A percentile compares a stretch with the other conserved stretches of the same genome.
phyloP scores from a whole-genome alignment of 805 yeast species.

The Hanseniaspora lachancei region DNA sequence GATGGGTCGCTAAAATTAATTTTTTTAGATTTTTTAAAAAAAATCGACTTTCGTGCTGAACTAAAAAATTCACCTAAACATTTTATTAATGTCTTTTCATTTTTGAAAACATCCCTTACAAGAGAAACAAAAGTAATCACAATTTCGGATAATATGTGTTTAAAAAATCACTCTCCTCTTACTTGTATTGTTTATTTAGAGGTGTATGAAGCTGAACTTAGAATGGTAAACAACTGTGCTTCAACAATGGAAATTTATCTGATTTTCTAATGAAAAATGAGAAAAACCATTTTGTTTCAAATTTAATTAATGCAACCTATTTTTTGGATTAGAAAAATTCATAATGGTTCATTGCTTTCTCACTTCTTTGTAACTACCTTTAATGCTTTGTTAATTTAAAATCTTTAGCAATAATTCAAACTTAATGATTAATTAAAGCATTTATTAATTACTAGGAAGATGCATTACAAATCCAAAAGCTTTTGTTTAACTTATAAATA shows the following conservation, averaged over 20 bases:
- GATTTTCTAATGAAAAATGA: not conserved
- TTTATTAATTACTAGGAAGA: too few species aligned
- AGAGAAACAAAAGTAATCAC: not conserved
- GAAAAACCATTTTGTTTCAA: not conserved
- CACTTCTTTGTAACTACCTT: too few species aligned
- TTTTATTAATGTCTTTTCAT: not conserved
- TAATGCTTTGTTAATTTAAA: too few species aligned
- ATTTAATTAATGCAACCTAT: too few species aligned
- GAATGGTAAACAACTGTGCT: not conserved
- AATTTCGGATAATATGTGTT: too few species aligned
- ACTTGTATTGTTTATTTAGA: not conserved
- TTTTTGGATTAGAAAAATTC: too few species aligned
- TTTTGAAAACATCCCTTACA: not conserved
- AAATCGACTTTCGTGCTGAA: slow-evolving; percentile 6
- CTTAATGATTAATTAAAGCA: too few species aligned
- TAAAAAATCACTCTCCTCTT: not conserved
- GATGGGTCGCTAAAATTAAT: not conserved
- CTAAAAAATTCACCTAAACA: not conserved
- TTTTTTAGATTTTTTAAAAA: too few species aligned
- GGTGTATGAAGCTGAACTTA: not conserved
- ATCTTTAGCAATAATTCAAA: too few species aligned
- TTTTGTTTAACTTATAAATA: too few species aligned
- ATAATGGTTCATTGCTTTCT: too few species aligned
- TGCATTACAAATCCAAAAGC: too few species aligned
- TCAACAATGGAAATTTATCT: not conserved